Evolutionary conservation across 2,329 filamentous ascomycete genomes (phyloP).

Genomic region (Penicillium janthinellum): DNA sequence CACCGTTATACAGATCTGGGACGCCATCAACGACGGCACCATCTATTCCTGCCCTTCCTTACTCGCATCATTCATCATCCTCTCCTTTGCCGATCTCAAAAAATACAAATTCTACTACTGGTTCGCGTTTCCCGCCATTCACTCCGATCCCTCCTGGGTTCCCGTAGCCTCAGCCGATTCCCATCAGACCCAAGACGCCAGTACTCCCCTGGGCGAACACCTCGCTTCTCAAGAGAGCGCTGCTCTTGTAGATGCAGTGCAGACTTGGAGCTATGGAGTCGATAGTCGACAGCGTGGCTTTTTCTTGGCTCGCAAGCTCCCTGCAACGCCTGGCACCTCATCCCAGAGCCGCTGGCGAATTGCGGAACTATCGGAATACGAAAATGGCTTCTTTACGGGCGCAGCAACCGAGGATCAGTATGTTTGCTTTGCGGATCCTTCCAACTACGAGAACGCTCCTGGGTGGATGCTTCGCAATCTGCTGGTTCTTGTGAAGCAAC

Average conservation of each 20-base stretch:
- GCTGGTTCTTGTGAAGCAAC: conserved; percentile 77
- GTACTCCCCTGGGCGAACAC: conserved; percentile 28
- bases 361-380: conserved; percentile 73
- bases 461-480: conserved; percentile 94
- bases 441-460: conserved; percentile 82
- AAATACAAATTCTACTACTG: conserved; percentile 98
- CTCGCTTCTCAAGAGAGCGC: conserved; percentile 72
- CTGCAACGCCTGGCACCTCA: conserved; percentile 7
- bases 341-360: conserved; percentile 64
- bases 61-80: conserved; percentile 81
- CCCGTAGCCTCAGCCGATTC: conserved; percentile 44
- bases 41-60: conserved; percentile 95
- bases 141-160: conserved; percentile 84
- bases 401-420: conserved; percentile 73
- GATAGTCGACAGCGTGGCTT: conserved; percentile 89
- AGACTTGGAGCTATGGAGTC: conserved; percentile 82
- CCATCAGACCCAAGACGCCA: conserved; percentile 6
- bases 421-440: conserved; percentile 87
- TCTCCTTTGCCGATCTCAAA: conserved; percentile 94
- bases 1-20: conserved; percentile 74
- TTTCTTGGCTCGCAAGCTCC: conserved; percentile 74
- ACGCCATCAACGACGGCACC: conserved; percentile 92
- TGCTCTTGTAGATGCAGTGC: conserved; percentile 76
- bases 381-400: conserved; percentile 81
- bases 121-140: conserved; percentile 92